These are phyloP conservation scores for Leccinum barrowsii DNA, from an alignment of 768 basidiomycete genomes.

Conservation along the genomic window DNA sequence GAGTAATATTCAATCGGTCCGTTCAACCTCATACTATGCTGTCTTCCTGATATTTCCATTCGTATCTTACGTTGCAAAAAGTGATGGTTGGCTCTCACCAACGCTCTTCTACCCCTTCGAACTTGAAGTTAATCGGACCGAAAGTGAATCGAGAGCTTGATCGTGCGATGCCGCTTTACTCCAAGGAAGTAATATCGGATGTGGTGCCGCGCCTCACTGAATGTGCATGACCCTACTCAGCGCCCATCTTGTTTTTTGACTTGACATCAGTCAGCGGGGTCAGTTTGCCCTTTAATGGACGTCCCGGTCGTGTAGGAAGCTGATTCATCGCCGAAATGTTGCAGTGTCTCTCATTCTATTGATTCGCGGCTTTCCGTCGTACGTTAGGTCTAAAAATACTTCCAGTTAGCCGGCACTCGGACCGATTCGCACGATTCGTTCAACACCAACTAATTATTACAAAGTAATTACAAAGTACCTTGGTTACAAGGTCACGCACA, in stretches of 20 bases:
- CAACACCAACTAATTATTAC: no score
- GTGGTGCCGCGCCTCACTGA: neutral
- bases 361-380: neutral
- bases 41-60: neutral
- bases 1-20: neutral
- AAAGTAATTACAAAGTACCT: no score
- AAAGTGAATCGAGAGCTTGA: neutral
- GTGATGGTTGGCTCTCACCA: neutral
- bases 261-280: neutral
- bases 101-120: neutral
- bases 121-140: neutral
- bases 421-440: neutral
- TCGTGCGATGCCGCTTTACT: neutral
- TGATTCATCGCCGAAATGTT: neutral
- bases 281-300: neutral
- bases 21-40: neutral
- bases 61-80: neutral
- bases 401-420: neutral
- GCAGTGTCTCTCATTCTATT: neutral
- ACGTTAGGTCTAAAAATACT: conserved; percentile 6
- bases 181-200: neutral
- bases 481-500: no score
- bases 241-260: neutral
- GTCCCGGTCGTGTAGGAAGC: no score
- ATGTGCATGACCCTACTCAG: neutral